Evolutionary conservation across 2,329 filamentous ascomycete species (phyloP).

Genomic region (Xylariaceae sp.): DNA sequence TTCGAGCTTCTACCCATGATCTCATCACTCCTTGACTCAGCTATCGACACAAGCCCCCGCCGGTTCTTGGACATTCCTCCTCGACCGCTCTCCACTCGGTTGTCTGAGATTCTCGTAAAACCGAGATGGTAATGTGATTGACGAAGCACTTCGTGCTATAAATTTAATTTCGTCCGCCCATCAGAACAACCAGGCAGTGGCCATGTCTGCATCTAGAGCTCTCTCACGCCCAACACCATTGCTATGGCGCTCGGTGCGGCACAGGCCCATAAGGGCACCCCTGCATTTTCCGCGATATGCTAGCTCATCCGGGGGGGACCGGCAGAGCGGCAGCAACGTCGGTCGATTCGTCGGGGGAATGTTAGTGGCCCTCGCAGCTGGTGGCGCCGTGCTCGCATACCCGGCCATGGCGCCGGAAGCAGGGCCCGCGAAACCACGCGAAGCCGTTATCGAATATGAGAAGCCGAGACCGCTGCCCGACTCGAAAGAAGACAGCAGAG

Average conservation of each 20-base stretch:
- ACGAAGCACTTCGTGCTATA: background rate
- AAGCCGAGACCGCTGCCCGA: slow-evolving; percentile 51
- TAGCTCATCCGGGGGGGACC: slow-evolving; percentile 14
- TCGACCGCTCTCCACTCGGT: background rate
- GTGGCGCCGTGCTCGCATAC: slow-evolving; percentile 24
- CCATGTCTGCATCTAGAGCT: slow-evolving; percentile 11
- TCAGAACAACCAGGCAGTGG: background rate
- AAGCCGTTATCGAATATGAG: slow-evolving; percentile 62
- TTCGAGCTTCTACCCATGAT: slow-evolving; percentile 4
- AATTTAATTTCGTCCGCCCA: background rate
- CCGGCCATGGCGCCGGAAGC: slow-evolving; percentile 17
- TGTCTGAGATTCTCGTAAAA: background rate
- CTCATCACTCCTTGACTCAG: slow-evolving; percentile 8
- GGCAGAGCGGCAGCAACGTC: slow-evolving; percentile 11
- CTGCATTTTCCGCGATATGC: slow-evolving; percentile 22
- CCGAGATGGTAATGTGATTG: slow-evolving; percentile 9
- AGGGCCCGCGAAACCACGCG: slow-evolving; percentile 23
- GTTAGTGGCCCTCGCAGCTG: slow-evolving; percentile 24
- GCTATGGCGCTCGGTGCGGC: slow-evolving; percentile 6
- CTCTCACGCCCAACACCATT: slow-evolving; percentile 10
- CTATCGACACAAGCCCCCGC: background rate
- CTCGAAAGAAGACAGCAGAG: slow-evolving; percentile 66
- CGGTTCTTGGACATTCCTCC: background rate
- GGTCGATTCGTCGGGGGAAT: slow-evolving; percentile 24
- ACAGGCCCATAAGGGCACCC: background rate